phyloP scores from a whole-genome alignment of 2,329 filamentous ascomycete species.

The Pseudogymnoascus sp. region DNA sequence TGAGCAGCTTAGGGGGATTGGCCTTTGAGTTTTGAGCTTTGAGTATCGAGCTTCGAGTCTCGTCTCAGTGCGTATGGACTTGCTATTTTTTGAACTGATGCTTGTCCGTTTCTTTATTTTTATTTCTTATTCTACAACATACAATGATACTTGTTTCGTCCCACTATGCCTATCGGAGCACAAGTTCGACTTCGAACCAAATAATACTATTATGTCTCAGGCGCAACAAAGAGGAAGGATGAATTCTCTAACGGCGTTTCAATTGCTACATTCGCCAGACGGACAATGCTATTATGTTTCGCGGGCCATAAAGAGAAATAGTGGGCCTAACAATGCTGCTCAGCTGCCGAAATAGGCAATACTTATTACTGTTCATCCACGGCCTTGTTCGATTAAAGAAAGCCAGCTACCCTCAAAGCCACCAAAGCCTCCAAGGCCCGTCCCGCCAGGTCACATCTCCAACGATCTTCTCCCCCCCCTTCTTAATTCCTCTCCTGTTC shows the following conservation, averaged over 20 bases:
- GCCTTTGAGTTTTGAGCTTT: not conserved
- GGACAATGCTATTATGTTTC: not conserved
- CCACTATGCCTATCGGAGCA: not conserved
- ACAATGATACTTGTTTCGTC: constrained; percentile 1
- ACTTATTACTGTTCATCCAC: not conserved
- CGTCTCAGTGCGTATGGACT: not conserved
- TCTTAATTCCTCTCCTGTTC: not conserved
- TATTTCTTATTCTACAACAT: not conserved
- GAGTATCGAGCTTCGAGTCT: not conserved
- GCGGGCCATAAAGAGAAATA: not conserved
- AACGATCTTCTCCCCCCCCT: not conserved
- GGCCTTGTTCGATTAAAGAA: not conserved
- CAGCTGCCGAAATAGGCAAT: not conserved
- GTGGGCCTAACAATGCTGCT: not conserved
- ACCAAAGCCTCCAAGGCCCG: not conserved
- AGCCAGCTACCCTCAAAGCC: not conserved
- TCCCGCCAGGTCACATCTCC: not conserved
- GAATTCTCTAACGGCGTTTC: not conserved
- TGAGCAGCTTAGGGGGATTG: constrained; percentile 48
- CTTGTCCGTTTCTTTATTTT: not conserved
- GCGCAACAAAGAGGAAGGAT: not conserved
- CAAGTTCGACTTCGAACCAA: not conserved
- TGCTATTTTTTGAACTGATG: not conserved
- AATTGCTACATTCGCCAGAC: not conserved
- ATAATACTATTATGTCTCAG: not conserved